These are phyloP conservation scores for Myochromella boudieri DNA, from an alignment of 768 basidiomycete species.

Conservation along the genomic window DNA sequence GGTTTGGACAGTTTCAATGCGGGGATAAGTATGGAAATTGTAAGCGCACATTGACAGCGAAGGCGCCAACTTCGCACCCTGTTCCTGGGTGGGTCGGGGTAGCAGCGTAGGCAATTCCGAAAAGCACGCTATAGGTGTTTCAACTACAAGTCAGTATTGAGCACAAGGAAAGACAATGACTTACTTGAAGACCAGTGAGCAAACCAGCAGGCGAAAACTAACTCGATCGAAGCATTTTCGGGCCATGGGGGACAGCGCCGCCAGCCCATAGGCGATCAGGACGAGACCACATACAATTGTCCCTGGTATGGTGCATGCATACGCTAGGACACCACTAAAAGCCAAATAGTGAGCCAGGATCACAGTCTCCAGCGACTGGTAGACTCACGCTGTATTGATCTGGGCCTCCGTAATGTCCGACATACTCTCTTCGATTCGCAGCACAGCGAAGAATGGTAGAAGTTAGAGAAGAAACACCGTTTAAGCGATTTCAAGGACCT, in stretches of 20 bases:
- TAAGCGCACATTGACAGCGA: constrained; percentile 20
- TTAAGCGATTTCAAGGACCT: too few relatives aligned
- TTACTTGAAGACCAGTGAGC: constrained; percentile 11
- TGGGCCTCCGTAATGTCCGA: constrained; percentile 1
- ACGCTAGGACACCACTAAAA: constrained; percentile 7
- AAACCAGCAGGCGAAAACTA: constrained; percentile 12
- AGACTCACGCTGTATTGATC: constrained; percentile 1
- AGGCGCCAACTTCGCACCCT: constrained; percentile 20
- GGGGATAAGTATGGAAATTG: too few relatives aligned
- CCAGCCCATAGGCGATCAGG: constrained; percentile 7
- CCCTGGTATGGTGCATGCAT: constrained; percentile 10
- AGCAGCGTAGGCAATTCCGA: constrained; percentile 18
- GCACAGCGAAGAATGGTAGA: background rate
- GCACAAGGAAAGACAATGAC: background rate
- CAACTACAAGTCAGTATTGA: background rate
- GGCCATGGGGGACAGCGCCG: background rate
- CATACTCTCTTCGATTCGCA: background rate
- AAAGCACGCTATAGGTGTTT: constrained; percentile 18
- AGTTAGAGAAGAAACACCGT: background rate
- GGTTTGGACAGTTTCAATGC: background rate
- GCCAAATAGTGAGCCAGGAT: too few relatives aligned
- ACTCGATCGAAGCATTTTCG: constrained; percentile 14
- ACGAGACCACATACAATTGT: constrained; percentile 12
- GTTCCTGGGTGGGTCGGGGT: constrained; percentile 11
- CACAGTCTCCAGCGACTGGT: too few relatives aligned